A percentile compares a stretch with the other conserved stretches of the same genome.
These are phyloP conservation scores for Neostapfia colusana DNA, from an alignment of 176 grass and related monocot species.

Conservation along the genomic window DNA sequence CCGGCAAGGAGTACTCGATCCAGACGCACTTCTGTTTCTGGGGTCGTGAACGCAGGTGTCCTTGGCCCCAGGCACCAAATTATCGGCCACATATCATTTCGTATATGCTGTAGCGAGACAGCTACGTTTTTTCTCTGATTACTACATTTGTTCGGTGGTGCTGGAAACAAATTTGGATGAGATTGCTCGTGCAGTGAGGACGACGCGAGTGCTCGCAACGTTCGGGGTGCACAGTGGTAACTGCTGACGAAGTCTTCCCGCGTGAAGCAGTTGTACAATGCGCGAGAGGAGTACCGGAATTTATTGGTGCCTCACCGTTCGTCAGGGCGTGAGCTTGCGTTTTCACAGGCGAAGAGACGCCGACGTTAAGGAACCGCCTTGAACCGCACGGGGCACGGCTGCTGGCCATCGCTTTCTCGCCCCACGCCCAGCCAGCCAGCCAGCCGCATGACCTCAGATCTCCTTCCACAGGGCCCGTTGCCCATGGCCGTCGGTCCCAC, in stretches of 20 bases:
- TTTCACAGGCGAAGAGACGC: slow-evolving; percentile 6
- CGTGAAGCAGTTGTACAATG: not conserved
- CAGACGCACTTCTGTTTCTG: not conserved
- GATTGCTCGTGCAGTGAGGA: not conserved
- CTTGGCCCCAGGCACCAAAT: slow-evolving; percentile 9
- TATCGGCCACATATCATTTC: not conserved
- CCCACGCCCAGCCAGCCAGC: not conserved
- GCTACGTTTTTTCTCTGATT: not conserved
- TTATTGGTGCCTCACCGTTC: not conserved
- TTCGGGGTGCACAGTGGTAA: not conserved
- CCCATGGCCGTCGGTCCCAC: slow-evolving; percentile 26
- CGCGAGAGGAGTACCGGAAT: not conserved
- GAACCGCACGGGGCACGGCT: slow-evolving; percentile 15
- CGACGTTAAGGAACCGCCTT: not conserved
- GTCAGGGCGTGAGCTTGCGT: not conserved
- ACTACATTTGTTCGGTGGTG: not conserved
- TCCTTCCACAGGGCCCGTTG: slow-evolving; percentile 12
- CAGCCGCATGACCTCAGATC: slow-evolving; percentile 6
- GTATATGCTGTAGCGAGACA: not conserved
- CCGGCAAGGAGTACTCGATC: slow-evolving; percentile 21
- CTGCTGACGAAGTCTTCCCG: not conserved
- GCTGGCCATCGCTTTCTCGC: not conserved
- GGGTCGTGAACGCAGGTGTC: slow-evolving; percentile 17
- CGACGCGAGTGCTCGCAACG: not conserved
- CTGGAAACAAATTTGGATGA: not conserved